Base-by-base conservation (phyloP, 1,284 basidiomycete genomes). In the Golubevia sp. region DNA sequence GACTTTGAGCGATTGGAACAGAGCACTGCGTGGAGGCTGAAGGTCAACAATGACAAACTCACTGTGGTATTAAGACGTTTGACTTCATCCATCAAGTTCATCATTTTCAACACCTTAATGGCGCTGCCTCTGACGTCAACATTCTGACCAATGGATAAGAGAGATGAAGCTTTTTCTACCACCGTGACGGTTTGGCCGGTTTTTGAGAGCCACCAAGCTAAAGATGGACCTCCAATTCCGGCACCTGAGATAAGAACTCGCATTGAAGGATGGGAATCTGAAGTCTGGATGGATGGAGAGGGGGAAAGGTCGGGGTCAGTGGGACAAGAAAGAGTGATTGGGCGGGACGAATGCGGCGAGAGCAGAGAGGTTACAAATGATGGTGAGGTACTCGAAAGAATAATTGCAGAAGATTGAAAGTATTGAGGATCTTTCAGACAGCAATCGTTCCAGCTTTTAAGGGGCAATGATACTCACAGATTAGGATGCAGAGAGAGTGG, bases 231-330 rank as follows among this genome's bases (percentile, higher is more conserved):
- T 3, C 69, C 67, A 24, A 77, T 69, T 48, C 75, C 74, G 0
- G 74, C 75, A 3, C 75, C 75, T 34, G 68, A 69, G 58, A 77
- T 63, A 50, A 77, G 65, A 30, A 70, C 67, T 20, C 44, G 11
- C 26, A 18, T 26, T 23, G 26, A 23, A 25, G 50, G 50, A 52
- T 52, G 23, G 50, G 50, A 52, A 23, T 6, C 50, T 24, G 23
- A 23, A 52, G 23, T 24, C 26, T 25, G 50, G 23, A 52, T 52
- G 50, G 50, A 13, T 23, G 50, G 6, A 13, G 13, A 25, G 50
- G 50, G 13, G 50, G n/a, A n/a, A n/a, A n/a, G n/a, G n/a, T n/a
- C n/a, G n/a, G n/a, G n/a, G n/a, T n/a, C n/a, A n/a, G n/a, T n/a
- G n/a, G n/a, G n/a, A n/a, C n/a, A n/a, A n/a, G n/a, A n/a, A n/a